Percentiles rank a stretch among this genome's conserved stretches.
Conservation (phyloP, 2,329 filamentous ascomycete genomes). For the Zymoseptoria tritici region DNA sequence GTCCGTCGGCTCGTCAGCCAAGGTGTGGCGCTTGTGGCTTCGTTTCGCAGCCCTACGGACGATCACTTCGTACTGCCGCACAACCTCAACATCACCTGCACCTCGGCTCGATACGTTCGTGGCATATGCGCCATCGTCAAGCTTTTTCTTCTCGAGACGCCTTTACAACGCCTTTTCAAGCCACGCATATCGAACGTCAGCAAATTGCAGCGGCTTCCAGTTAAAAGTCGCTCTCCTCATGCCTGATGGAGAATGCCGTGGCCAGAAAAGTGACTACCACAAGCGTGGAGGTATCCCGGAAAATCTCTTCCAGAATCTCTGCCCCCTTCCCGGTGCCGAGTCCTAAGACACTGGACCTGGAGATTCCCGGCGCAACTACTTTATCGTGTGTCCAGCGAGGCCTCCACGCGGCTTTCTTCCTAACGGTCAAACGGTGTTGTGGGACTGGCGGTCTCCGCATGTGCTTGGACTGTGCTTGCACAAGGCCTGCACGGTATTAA, state of each 20-base stretch:
- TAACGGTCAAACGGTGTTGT: background rate
- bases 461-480: background rate
- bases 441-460: background rate
- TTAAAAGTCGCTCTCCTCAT: background rate
- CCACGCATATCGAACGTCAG: background rate
- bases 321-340: background rate
- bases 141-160: background rate
- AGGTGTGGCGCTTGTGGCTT: background rate
- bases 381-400: background rate
- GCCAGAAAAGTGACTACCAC: background rate
- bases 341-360: background rate
- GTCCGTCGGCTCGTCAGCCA: background rate
- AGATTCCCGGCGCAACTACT: background rate
- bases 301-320: background rate
- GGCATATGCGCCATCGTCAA: background rate
- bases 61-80: background rate
- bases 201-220: background rate
- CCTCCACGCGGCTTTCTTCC: background rate
- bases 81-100: background rate
- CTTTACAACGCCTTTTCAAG: background rate
- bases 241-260: background rate
- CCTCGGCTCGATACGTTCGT: background rate
- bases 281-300: background rate
- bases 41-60: background rate
- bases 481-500: too few species aligned